Evolutionary conservation across 768 basidiomycete genomes (phyloP).

Genomic region (Lactarius evosmus): DNA sequence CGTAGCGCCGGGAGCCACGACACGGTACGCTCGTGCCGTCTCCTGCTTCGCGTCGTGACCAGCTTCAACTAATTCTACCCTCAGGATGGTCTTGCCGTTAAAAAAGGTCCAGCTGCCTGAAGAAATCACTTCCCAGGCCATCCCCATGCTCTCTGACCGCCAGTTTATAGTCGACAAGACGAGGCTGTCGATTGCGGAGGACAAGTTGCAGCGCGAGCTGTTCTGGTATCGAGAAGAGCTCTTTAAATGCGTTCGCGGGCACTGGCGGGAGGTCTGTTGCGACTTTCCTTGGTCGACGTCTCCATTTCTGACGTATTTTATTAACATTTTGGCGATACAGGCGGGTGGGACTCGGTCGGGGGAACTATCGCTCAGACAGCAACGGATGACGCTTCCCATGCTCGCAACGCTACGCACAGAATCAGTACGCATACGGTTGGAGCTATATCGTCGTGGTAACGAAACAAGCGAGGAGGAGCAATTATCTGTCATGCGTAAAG

Average conservation of each 20-base stretch:
- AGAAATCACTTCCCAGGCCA: conserved; percentile 56
- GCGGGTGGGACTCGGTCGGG: conserved; percentile 76
- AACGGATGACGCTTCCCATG: conserved; percentile 76
- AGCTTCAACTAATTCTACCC: conserved; percentile 7
- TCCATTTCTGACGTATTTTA: conserved; percentile 2
- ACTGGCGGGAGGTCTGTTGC: conserved; percentile 79
- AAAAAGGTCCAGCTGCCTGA: conserved; percentile 63
- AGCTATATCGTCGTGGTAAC: conserved; percentile 21
- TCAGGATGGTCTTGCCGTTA: conserved; percentile 67
- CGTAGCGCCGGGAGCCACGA: conserved; percentile 86
- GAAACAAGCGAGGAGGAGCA: conserved; percentile 16
- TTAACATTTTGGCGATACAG: conserved; percentile 40
- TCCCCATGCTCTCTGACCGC: conserved; percentile 81
- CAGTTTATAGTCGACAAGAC: conserved; percentile 89
- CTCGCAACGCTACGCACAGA: conserved; percentile 72
- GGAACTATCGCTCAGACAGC: conserved; percentile 70
- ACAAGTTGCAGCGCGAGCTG: conserved; percentile 65
- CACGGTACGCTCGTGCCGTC: conserved; percentile 49
- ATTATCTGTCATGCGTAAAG: conserved; percentile 32
- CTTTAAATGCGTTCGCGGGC: conserved; percentile 60
- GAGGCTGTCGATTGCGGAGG: conserved; percentile 54
- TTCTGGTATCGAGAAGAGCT: conserved; percentile 97
- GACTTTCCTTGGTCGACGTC: background rate
- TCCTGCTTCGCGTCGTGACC: background rate
- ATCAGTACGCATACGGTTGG: conserved; percentile 54